Percentiles rank a stretch among this genome's conserved stretches.
These are phyloP conservation scores for Chlamydomonas schloesseri DNA, from an alignment of 139 green algal species.

Conservation along the genomic window DNA sequence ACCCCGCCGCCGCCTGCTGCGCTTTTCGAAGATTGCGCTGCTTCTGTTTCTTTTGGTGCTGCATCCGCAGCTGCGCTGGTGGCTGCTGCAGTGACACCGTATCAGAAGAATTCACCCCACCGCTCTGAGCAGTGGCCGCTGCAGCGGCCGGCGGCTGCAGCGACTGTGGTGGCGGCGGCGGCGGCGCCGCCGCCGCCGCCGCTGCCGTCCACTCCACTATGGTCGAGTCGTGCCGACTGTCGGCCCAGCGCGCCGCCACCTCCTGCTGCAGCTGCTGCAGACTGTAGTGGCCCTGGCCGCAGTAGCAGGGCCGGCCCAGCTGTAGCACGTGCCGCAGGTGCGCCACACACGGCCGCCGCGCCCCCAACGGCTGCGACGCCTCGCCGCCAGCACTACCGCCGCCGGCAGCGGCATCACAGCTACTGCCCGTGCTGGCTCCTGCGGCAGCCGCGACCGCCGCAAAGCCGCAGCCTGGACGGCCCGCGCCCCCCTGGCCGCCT, in stretches of 20 bases:
- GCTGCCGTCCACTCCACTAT: not conserved
- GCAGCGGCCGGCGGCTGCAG: too few relatives aligned
- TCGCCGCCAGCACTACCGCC: too few relatives aligned
- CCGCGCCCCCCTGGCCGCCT: too few relatives aligned
- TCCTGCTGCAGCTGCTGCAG: slow-evolving; percentile 5
- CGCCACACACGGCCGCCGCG: slow-evolving; percentile 5
- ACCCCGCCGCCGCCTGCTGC: not conserved
- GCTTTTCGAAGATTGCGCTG: too few relatives aligned
- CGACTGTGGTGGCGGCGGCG: not conserved
- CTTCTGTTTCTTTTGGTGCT: not conserved
- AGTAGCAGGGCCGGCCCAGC: slow-evolving; percentile 37
- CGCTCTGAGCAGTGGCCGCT: not conserved
- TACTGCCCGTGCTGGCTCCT: too few relatives aligned
- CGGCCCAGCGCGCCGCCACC: not conserved
- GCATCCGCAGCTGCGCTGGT: not conserved
- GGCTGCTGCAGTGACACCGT: not conserved
- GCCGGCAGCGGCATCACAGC: too few relatives aligned
- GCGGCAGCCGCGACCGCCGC: too few relatives aligned
- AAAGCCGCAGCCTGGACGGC: not conserved
- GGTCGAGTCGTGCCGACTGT: not conserved
- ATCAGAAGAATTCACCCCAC: too few relatives aligned
- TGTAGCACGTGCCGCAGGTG: slow-evolving; percentile 32
- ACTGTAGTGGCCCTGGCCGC: slow-evolving; percentile 27
- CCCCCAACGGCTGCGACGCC: not conserved
- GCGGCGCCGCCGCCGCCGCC: not conserved